phyloP scores from a whole-genome alignment of 2,329 filamentous ascomycete species.

The Epichloe elymi region DNA sequence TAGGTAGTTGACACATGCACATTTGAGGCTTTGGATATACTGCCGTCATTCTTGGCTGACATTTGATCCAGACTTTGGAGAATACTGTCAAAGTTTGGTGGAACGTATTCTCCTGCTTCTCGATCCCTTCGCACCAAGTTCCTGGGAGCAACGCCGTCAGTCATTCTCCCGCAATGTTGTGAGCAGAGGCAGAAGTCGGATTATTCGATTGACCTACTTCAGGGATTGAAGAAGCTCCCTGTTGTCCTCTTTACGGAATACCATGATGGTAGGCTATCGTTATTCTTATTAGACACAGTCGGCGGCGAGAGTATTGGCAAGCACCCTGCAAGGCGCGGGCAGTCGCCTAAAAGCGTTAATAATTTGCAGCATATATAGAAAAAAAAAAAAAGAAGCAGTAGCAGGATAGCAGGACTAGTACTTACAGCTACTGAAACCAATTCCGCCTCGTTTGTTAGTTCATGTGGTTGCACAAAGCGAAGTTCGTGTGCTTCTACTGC shows the following conservation, averaged over 20 bases:
- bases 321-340: not conserved
- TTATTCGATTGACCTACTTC: slow-evolving; percentile 1
- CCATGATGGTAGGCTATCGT: not conserved
- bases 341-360: not conserved
- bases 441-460: not conserved
- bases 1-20: not conserved
- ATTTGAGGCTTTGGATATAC: not conserved
- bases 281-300: not conserved
- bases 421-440: not conserved
- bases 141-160: not conserved
- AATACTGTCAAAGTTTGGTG: slow-evolving; percentile 3
- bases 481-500: not conserved
- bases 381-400: not conserved
- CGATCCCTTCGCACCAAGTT: slow-evolving; percentile 2
- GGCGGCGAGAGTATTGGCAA: not conserved
- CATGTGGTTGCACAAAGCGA: not conserved
- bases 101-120: slow-evolving; percentile 3
- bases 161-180: not conserved
- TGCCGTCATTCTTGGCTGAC: slow-evolving; percentile 4
- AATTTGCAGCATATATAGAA: not conserved
- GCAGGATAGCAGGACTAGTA: not conserved
- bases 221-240: slow-evolving; percentile 3
- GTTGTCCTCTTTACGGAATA: slow-evolving; percentile 3
- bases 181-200: not conserved
- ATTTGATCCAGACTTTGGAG: slow-evolving; percentile 4